Evolutionary conservation across 306 rosid genomes (phyloP), one percentile per base, ranked within the genome.

Genomic region (Ormosia semicastrata): DNA sequence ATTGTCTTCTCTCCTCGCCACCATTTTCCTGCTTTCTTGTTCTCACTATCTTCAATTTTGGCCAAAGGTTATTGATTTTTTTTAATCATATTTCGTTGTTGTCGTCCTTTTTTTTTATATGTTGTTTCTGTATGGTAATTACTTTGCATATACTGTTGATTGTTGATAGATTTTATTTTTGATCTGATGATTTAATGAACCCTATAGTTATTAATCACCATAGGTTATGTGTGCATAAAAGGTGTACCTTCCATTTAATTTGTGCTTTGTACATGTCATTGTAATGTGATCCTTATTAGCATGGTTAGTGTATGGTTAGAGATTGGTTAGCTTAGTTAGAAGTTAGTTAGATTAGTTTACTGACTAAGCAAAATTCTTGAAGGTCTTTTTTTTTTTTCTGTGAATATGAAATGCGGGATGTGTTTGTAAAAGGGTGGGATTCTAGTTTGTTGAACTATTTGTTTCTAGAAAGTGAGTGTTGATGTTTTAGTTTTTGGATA

Each of bases 391-490:
- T 49, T 49, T 1, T 14, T 3, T 3, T 1, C 24, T 24, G 24
- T 24, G 24, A 24, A 24, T 3, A 4, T 50, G 6, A 13, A 49
- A 49, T 0, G 56, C 1, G 5, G 17, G 56, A 14, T 13, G 17
- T 49, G 36, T 53, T 73, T 5, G 50, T 13, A 41, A 37, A 11
- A 47, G 54, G 56, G 24, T 0, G 37, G 62, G 73, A 18, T 30
- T 77, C 9, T 37, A 3, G 65, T 50, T 63, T 49, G 76, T 33
- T 82, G 41, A 56, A 74, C 36, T 54, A 30, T 81, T 50, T 81
- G 41, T 37, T 54, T 70, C 33, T 32, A 11, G 6, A 12, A 72
- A 29, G 59, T 63, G 17, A 24, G 8, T 39, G 18, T 34, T 14
- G 52, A 69, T 65, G 39, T 54, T 72, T 44, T 44, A 33, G 44